Evolutionary conservation across 2,329 filamentous ascomycete genomes (phyloP).

Genomic region (Cytospora chrysosperma): DNA sequence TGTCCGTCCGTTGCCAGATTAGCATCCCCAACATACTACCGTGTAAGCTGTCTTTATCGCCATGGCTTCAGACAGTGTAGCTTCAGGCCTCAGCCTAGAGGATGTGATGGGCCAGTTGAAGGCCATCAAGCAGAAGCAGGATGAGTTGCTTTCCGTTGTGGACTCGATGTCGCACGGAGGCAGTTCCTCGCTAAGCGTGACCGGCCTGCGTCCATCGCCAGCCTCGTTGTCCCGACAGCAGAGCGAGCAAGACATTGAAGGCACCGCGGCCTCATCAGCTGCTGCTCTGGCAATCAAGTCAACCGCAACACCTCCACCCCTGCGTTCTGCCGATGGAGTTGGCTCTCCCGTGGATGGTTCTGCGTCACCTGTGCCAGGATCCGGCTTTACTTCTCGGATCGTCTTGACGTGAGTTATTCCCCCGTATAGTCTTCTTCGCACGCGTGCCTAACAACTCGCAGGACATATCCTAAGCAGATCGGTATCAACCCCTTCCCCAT

Average conservation of each 20-base stretch:
- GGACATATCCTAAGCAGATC: slow-evolving; percentile 90
- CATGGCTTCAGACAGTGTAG: slow-evolving; percentile 22
- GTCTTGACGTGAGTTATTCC: slow-evolving; percentile 22
- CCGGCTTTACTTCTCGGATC: slow-evolving; percentile 23
- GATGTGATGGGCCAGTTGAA: slow-evolving; percentile 24
- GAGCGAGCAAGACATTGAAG: slow-evolving; percentile 18
- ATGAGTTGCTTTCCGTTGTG: slow-evolving; percentile 24
- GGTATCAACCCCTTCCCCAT: slow-evolving; percentile 89
- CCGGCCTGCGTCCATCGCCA: slow-evolving; percentile 15
- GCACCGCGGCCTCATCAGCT: slow-evolving; percentile 22
- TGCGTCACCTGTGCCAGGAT: slow-evolving; percentile 9
- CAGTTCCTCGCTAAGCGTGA: neutral
- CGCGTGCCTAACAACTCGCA: neutral
- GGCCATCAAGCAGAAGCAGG: slow-evolving; percentile 24
- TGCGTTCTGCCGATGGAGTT: slow-evolving; percentile 26
- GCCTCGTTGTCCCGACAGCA: slow-evolving; percentile 11
- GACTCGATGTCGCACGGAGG: slow-evolving; percentile 15
- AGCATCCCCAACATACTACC: neutral
- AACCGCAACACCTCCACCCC: slow-evolving; percentile 28
- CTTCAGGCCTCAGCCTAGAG: slow-evolving; percentile 20
- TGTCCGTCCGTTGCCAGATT: neutral
- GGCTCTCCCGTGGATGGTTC: slow-evolving; percentile 4
- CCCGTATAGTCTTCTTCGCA: neutral
- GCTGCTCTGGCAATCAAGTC: slow-evolving; percentile 26
- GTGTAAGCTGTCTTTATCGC: slow-evolving; percentile 12